Percentiles rank a stretch among this genome's conserved stretches.
Conservation (phyloP, 441 rosid genomes). For the Gossypium gossypioides region DNA sequence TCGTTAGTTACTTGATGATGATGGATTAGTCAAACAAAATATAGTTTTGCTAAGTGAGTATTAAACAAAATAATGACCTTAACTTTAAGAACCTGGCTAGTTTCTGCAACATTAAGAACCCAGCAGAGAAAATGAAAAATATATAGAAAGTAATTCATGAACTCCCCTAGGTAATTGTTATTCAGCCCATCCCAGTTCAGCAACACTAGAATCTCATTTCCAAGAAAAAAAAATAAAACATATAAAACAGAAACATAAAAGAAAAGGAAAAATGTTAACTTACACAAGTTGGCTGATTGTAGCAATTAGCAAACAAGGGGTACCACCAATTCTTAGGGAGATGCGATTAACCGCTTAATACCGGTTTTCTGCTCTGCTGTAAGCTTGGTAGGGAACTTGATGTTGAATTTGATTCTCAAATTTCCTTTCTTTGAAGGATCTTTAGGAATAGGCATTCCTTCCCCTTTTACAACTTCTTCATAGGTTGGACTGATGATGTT, state of each 20-base stretch:
- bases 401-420: conserved; percentile 55
- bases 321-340: conserved; percentile 19
- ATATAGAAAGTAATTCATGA: conserved; percentile 3
- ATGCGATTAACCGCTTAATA: conserved; percentile 38
- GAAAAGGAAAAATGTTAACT: conserved; percentile 14
- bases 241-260: background rate
- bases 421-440: conserved; percentile 60
- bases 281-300: conserved; percentile 20
- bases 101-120: background rate
- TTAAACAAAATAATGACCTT: background rate
- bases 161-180: conserved; percentile 15
- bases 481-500: conserved; percentile 46
- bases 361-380: conserved; percentile 55
- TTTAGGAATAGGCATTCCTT: conserved; percentile 73
- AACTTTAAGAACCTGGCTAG: background rate
- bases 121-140: background rate
- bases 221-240: background rate
- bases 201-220: background rate
- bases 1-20: too few relatives aligned
- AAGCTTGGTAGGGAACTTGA: conserved; percentile 56
- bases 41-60: too few relatives aligned
- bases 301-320: background rate
- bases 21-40: too few relatives aligned
- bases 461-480: conserved; percentile 61
- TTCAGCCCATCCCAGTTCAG: conserved; percentile 18